Evolutionary conservation across 345 rosid genomes (phyloP), one percentile per base, ranked within the genome.

Genomic region (Eucalyptus paniculata): DNA sequence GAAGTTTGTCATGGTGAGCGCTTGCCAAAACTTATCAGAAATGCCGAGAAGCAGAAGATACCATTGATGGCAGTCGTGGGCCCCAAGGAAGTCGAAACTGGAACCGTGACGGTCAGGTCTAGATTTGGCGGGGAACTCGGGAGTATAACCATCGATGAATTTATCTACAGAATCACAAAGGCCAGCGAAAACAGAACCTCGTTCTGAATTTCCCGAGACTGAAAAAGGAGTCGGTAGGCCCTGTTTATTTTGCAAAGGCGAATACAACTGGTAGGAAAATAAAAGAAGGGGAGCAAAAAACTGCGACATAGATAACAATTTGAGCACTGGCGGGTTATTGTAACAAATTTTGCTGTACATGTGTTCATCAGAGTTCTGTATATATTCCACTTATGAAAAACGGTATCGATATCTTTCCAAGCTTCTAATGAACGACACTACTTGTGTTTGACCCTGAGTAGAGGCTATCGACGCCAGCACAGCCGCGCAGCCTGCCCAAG

Each of bases 31-130:
- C 99, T 97, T 18, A 97, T 97, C 86, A 95, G 99, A 88, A 95
- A 94, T 87, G 96, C 97, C 50, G 99, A 97, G 95, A 97, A 96
- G 92, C 99, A 95, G 93, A 97, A 95, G 93, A 91, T 96, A 72
- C 99, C 99, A 7, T 91, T 97, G 54, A 96, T 96, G 99, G 99
- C 96, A 7, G 99, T 97, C 45, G 95, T 97, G 3, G 99, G 99
- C 17, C 96, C 98, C 24, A 97, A 95, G 90, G 99, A 97, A 94
- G 97, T 93, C 9, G 99, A 95, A 90, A 93, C 94, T 2, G 93
- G 92, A 86, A 94, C 94, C 28, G 96, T 96, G 54, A 96, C 98
- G 1, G 92, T 97, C 81, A 94, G 99, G 90, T 97, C 99, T 47
- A 94, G 99, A 93, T 94, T 92, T 89, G 94, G 94, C n/a, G 98